Evolutionary conservation across 176 grass and related monocot genomes (phyloP).

Genomic region (Avena eriantha): DNA sequence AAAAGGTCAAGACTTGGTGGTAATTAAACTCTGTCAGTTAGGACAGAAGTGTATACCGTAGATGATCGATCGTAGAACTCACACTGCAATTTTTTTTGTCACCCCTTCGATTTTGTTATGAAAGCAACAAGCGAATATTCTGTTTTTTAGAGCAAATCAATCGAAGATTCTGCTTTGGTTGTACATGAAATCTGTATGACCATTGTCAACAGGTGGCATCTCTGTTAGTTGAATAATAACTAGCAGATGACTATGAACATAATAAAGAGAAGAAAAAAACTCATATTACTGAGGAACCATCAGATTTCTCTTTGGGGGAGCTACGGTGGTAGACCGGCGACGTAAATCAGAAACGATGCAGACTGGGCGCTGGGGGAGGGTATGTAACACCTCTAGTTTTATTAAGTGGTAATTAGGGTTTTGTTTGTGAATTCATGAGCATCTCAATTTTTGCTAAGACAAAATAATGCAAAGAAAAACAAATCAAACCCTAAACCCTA

Average conservation of each 20-base stretch:
- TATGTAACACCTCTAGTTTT: too few relatives aligned
- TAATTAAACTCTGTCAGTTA: slow-evolving; percentile 40
- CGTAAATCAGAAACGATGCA: too few relatives aligned
- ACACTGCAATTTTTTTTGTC: slow-evolving; percentile 13
- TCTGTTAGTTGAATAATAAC: not conserved
- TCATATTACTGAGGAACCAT: not conserved
- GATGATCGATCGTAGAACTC: slow-evolving; percentile 22
- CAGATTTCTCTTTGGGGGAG: not conserved
- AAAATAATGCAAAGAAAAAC: too few relatives aligned
- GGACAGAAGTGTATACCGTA: slow-evolving; percentile 50
- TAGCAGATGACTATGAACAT: not conserved
- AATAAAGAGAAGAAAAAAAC: not conserved
- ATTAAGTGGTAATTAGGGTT: too few relatives aligned
- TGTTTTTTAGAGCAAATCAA: not conserved
- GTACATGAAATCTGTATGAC: not conserved
- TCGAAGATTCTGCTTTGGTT: slow-evolving; percentile 1
- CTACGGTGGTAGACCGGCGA: too few relatives aligned
- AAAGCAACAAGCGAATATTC: slow-evolving; percentile 15
- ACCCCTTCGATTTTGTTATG: not conserved
- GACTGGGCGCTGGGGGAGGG: too few relatives aligned
- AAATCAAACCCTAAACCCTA: too few relatives aligned
- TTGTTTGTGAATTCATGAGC: too few relatives aligned
- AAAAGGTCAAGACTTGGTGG: slow-evolving; percentile 3
- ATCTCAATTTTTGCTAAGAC: too few relatives aligned
- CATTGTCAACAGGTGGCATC: too few relatives aligned